phyloP scores from a whole-genome alignment of 2,329 filamentous ascomycete genomes.

The Elsinoe fawcettii region DNA sequence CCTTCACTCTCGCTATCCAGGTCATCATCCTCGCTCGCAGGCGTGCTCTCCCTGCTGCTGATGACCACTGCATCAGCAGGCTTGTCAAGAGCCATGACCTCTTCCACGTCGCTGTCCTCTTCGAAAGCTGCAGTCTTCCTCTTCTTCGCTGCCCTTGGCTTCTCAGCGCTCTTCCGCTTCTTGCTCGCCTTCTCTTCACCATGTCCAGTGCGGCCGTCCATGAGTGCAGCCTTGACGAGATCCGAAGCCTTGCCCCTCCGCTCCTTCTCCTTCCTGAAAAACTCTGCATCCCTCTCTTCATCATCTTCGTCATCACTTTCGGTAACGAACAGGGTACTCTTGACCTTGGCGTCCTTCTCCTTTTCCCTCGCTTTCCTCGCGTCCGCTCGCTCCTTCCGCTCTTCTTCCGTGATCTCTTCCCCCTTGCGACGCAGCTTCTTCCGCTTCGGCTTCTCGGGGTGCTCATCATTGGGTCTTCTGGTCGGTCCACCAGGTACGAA shows the following conservation, averaged over 20 bases:
- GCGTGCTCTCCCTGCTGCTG: constrained; percentile 14
- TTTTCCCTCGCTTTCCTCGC: constrained; percentile 59
- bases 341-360: constrained; percentile 73
- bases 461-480: constrained; percentile 45
- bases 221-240: constrained; percentile 43
- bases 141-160: constrained; percentile 19
- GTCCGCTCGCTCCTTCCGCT: constrained; percentile 51
- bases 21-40: constrained; percentile 11
- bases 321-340: constrained; percentile 73
- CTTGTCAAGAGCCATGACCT: constrained; percentile 17
- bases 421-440: constrained; percentile 45
- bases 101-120: constrained; percentile 15
- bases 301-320: constrained; percentile 87
- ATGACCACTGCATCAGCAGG: constrained; percentile 19
- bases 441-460: constrained; percentile 48
- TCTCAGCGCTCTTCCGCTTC: constrained; percentile 22
- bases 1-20: constrained; percentile 22
- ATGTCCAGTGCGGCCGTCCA: constrained; percentile 29
- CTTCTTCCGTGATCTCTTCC: constrained; percentile 58
- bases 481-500: constrained; percentile 66
- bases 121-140: constrained; percentile 16
- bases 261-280: constrained; percentile 69
- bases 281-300: constrained; percentile 61
- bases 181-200: constrained; percentile 28
- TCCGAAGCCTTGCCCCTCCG: constrained; percentile 51